Evolutionary conservation across 129 eudicot species (phyloP), one percentile per base, ranked within the genome.

Genomic region (Artemisia tridentata): DNA sequence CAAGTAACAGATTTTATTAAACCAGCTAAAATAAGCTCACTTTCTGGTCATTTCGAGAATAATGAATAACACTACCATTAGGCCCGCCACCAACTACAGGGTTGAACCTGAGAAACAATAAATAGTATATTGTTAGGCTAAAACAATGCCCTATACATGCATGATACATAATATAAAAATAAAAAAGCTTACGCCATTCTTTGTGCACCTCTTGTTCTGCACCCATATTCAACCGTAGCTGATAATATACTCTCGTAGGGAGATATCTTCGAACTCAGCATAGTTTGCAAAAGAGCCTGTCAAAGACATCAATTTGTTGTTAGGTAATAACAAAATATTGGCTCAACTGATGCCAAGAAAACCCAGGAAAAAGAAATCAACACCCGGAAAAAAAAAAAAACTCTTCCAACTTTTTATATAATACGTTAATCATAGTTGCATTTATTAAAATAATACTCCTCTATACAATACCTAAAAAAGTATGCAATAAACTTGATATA

Each of bases 81-180:
- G 86, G 83, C 11, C 98, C 98, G 57, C 98, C 97, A 76, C 98
- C 98, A 79, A 93, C 98, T 55, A 93, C 98, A 69, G 98, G 98
- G 75, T 93, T 93, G 54, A 93, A 93, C 77, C 98, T 93, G 80
- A 49, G 70, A 7, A 41, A 74, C 62, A 58, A 21, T 41, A 51
- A 41, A n/a, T 15, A 54, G 23, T 75, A 49, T 1, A 41, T 63
- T 46, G 51, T 63, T 70, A 55, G 47, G 63, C 23, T 41, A 19
- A 8, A 56, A 50, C 38, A 64, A 65, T n/a, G 19, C 9, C 68
- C 46, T 60, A 8, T 8, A 38, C 19, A 57, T 19, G 61, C 27
- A 9, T 9, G 31, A 29, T 19, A 56, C 23, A 56, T 56, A 19
- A 25, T 8, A 56, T 19, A 56, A 12, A 29, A 7, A 7, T 60